Conservation (phyloP, 495 filamentous ascomycete species). For the Lasiosphaeria miniovina region DNA sequence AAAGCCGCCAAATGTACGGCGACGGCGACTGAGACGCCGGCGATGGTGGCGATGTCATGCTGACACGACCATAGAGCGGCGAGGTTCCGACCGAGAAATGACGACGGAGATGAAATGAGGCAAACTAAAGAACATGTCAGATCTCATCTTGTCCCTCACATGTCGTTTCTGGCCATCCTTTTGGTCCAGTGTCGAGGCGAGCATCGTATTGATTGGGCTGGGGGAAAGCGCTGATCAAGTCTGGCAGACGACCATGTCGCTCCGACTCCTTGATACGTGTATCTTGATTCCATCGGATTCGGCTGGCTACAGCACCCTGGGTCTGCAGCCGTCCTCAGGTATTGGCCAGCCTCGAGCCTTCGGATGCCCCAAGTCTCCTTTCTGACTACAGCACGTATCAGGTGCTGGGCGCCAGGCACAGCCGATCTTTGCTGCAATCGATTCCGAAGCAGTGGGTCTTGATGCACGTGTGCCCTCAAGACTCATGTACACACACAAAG, state of each 20-base stretch:
- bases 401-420: not conserved
- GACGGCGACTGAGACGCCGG: slow-evolving; percentile 10
- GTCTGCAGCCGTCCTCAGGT: not conserved
- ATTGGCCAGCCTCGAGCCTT: not conserved
- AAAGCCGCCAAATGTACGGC: slow-evolving; percentile 9
- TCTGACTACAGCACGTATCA: not conserved
- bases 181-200: not conserved
- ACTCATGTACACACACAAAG: not conserved
- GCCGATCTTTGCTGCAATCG: slow-evolving; percentile 1
- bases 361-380: not conserved
- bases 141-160: not conserved
- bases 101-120: not conserved
- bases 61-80: slow-evolving; percentile 1
- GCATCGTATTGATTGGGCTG: not conserved
- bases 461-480: not conserved
- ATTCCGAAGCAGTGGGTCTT: not conserved
- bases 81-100: not conserved
- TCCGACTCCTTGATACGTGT: no score
- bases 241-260: not conserved
- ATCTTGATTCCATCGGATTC: not conserved
- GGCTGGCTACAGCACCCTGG: not conserved
- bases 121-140: not conserved
- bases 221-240: not conserved
- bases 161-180: not conserved
- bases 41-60: slow-evolving; percentile 7